These are phyloP conservation scores for Mycena latifolia DNA, from an alignment of 768 basidiomycete species.

Conservation along the genomic window DNA sequence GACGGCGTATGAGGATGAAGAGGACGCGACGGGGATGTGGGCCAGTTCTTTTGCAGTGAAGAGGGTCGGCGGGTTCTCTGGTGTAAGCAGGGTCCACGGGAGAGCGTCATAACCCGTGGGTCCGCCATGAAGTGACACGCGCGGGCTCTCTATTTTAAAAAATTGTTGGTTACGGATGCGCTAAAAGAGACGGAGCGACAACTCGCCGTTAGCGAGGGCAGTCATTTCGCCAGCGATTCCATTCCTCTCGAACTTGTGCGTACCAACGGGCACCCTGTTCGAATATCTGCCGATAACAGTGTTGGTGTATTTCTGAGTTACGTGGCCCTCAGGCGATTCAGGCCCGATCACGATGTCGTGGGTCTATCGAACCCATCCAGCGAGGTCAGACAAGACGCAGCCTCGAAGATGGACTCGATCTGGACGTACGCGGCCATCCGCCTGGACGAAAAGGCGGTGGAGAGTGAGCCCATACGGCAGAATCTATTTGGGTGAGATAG, in stretches of 20 bases:
- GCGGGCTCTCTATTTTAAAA: constrained; percentile 56
- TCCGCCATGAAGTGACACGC: constrained; percentile 82
- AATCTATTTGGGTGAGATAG: constrained; percentile 53
- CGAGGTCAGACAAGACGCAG: neutral
- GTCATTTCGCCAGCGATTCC: constrained; percentile 62
- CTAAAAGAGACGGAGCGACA: constrained; percentile 8
- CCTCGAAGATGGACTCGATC: neutral
- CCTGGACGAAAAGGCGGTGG: constrained; percentile 75
- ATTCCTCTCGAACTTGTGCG: constrained; percentile 64
- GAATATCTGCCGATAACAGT: constrained; percentile 80
- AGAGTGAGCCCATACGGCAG: constrained; percentile 77
- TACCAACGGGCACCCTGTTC: constrained; percentile 77
- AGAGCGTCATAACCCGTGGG: constrained; percentile 72
- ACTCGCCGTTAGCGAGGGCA: constrained; percentile 56
- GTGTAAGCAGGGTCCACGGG: constrained; percentile 62
- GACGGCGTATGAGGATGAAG: constrained; percentile 54
- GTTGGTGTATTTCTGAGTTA: constrained; percentile 76
- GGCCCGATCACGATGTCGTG: constrained; percentile 85
- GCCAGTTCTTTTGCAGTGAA: constrained; percentile 68
- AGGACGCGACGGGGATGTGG: constrained; percentile 50
- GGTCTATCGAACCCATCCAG: constrained; percentile 56
- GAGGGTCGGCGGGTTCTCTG: constrained; percentile 56
- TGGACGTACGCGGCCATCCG: constrained; percentile 67
- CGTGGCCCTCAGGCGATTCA: constrained; percentile 70
- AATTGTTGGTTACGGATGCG: constrained; percentile 1